These are phyloP conservation scores for Laguncularia racemosa DNA, from an alignment of 345 rosid species.

Conservation along the genomic window DNA sequence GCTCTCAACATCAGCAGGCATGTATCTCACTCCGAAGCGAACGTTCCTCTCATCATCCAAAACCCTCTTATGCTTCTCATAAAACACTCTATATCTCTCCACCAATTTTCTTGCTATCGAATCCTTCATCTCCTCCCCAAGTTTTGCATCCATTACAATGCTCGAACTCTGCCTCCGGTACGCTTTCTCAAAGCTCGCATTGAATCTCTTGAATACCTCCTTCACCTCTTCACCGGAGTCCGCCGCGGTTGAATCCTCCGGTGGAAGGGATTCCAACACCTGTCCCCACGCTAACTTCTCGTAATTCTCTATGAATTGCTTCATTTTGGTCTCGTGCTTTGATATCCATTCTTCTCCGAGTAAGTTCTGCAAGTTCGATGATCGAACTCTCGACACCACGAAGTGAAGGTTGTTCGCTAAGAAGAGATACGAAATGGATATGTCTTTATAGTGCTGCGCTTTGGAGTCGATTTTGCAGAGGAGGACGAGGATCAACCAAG, in stretches of 20 bases:
- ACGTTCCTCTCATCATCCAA: slow-evolving; percentile 14
- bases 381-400: slow-evolving; percentile 33
- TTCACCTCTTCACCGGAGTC: slow-evolving; percentile 27
- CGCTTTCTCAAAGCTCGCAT: slow-evolving; percentile 46
- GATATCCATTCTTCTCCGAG: slow-evolving; percentile 63
- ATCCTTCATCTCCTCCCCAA: slow-evolving; percentile 46
- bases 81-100: slow-evolving; percentile 42
- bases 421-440: slow-evolving; percentile 48
- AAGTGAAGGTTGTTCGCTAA: slow-evolving; percentile 65
- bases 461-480: slow-evolving; percentile 64
- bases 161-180: slow-evolving; percentile 37
- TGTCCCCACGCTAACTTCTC: slow-evolving; percentile 51
- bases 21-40: slow-evolving; percentile 26
- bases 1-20: slow-evolving; percentile 54
- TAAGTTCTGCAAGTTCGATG: slow-evolving; percentile 35
- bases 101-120: slow-evolving; percentile 34
- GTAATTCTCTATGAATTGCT: slow-evolving; percentile 42
- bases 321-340: slow-evolving; percentile 40
- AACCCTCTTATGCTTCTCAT: slow-evolving; percentile 26
- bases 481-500: slow-evolving; percentile 52
- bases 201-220: slow-evolving; percentile 36
- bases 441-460: slow-evolving; percentile 48
- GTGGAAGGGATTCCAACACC: slow-evolving; percentile 29
- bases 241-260: slow-evolving; percentile 26
- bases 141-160: slow-evolving; percentile 36